Percentiles rank a stretch among this genome's conserved stretches.
Conservation (phyloP, 352 stramenopile genomes). For the Phytophthora tubulina region DNA sequence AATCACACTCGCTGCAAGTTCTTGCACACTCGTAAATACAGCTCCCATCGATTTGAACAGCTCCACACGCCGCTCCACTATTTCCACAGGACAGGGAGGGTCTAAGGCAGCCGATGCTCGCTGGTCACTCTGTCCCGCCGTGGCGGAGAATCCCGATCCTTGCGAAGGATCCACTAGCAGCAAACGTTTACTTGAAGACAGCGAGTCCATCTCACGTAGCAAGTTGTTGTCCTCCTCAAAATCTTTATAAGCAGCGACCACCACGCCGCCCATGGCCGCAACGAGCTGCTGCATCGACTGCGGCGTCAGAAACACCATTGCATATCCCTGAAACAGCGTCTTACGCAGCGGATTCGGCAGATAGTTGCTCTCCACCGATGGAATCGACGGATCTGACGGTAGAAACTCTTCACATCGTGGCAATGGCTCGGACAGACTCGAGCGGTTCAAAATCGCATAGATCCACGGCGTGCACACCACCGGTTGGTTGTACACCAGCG, state of each 20-base stretch:
- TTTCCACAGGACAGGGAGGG: constrained; percentile 24
- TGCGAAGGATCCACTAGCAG: constrained; percentile 72
- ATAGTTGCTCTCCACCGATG: constrained; percentile 71
- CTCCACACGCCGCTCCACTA: constrained; percentile 66
- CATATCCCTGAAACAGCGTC: constrained; percentile 75
- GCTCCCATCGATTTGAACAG: constrained; percentile 72
- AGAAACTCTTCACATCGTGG: constrained; percentile 83
- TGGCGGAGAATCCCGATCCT: constrained; percentile 65
- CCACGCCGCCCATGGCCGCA: constrained; percentile 75
- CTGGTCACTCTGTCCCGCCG: constrained; percentile 60
- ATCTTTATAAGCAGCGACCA: constrained; percentile 67
- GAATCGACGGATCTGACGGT: constrained; percentile 64
- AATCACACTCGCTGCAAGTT: constrained; percentile 85
- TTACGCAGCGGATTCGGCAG: constrained; percentile 81
- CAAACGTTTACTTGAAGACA: constrained; percentile 57
- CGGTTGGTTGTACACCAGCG: constrained; percentile 85
- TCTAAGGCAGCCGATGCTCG: constrained; percentile 18
- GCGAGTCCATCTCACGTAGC: constrained; percentile 63
- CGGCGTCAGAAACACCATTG: constrained; percentile 76
- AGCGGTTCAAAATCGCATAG: constrained; percentile 77
- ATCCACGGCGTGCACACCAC: constrained; percentile 87
- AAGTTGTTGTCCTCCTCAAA: constrained; percentile 64
- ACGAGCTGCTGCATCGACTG: constrained; percentile 86
- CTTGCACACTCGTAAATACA: constrained; percentile 81
- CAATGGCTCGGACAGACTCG: constrained; percentile 77